Conservation (phyloP, 225 moss, liverwort and hornwort species). For the Climacium dendroides region DNA sequence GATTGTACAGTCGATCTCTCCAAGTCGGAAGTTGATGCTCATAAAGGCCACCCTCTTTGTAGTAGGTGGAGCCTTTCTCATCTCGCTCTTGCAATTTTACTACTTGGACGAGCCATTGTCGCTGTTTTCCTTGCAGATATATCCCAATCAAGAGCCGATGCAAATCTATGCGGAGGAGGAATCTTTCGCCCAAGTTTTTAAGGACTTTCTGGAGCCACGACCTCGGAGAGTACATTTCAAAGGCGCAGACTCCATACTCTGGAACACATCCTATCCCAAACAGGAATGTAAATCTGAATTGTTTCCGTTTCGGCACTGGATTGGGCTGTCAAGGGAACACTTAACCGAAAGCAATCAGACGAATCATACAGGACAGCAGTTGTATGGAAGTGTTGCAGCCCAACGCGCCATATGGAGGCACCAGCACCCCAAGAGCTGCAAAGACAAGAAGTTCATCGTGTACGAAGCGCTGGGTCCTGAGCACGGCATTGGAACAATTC, state of each 20-base stretch:
- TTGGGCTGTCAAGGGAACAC: not conserved
- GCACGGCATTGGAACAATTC: conserved; percentile 25
- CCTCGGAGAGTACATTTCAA: conserved; percentile 13
- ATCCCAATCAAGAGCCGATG: not conserved
- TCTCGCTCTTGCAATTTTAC: conserved; percentile 13
- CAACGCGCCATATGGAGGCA: conserved; percentile 35
- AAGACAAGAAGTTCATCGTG: conserved; percentile 28
- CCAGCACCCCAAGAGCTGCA: conserved; percentile 31
- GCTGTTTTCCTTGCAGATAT: conserved; percentile 9
- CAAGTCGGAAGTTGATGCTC: conserved; percentile 23
- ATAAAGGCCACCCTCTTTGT: conserved; percentile 10
- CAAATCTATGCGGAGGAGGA: conserved; percentile 11
- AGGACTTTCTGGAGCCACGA: not conserved
- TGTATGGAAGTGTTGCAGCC: conserved; percentile 26
- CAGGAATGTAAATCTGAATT: not conserved
- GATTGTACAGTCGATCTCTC: conserved; percentile 4
- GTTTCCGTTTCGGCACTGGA: conserved; percentile 26
- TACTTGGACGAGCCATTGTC: conserved; percentile 12
- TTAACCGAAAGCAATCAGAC: not conserved
- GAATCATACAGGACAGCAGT: not conserved
- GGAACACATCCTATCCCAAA: conserved; percentile 6
- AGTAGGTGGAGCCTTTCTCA: conserved; percentile 8
- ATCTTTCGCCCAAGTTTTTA: not conserved
- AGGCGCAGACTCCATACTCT: not conserved
- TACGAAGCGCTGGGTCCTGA: conserved; percentile 15